Evolutionary conservation across 2,329 filamentous ascomycete species (phyloP).

Genomic region (Sclerotinia minor): DNA sequence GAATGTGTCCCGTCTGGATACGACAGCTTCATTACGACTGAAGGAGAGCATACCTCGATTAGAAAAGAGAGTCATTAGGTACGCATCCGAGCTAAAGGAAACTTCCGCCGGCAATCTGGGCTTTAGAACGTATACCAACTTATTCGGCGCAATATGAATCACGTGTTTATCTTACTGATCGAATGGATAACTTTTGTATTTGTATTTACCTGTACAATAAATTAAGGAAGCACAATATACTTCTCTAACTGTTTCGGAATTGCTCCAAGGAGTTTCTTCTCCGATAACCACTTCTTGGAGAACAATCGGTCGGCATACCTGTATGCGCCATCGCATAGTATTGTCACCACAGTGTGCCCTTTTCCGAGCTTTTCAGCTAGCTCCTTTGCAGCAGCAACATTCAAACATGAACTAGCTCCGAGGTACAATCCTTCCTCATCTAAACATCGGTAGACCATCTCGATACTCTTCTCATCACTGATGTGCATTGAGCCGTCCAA

Average conservation of each 20-base stretch:
- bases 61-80: constrained; percentile 7
- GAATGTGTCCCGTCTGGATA: constrained; percentile 34
- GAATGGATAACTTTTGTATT: constrained; percentile 20
- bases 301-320: constrained; percentile 93
- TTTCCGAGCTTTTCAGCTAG: constrained; percentile 86
- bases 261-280: constrained; percentile 78
- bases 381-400: constrained; percentile 93
- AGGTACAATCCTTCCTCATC: constrained; percentile 96
- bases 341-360: constrained; percentile 88
- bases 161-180: not conserved
- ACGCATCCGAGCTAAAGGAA: constrained; percentile 17
- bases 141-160: constrained; percentile 25
- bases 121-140: constrained; percentile 21
- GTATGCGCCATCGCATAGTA: constrained; percentile 96
- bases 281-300: constrained; percentile 83
- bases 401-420: constrained; percentile 88
- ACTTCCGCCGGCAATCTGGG: not conserved
- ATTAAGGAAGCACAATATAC: constrained; percentile 86
- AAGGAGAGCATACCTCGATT: constrained; percentile 21
- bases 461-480: constrained; percentile 89
- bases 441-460: constrained; percentile 95
- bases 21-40: constrained; percentile 27
- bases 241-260: constrained; percentile 85
- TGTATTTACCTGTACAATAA: constrained; percentile 28
- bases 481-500: constrained; percentile 84